phyloP scores from a whole-genome alignment of 345 rosid species.

The Cardamine chenopodiifolia region DNA sequence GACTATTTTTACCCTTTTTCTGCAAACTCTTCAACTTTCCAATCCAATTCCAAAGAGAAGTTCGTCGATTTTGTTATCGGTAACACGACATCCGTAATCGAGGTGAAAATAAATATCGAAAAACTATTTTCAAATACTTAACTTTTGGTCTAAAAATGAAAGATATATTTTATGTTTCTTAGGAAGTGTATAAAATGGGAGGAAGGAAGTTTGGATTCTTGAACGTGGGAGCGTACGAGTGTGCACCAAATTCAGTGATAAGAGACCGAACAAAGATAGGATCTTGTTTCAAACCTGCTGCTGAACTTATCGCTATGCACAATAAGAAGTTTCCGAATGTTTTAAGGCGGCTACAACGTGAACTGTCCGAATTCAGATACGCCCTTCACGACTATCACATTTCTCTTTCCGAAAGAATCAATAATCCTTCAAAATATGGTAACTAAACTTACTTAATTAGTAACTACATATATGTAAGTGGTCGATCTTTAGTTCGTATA shows the following conservation, averaged over 20 bases:
- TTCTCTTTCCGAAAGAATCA: conserved; percentile 35
- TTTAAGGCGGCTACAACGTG: conserved; percentile 26
- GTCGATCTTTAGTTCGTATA: conserved; percentile 7
- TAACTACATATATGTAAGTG: neutral
- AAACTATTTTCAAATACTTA: neutral
- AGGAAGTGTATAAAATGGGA: conserved; percentile 52
- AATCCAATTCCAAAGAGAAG: conserved; percentile 35
- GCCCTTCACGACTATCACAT: conserved; percentile 41
- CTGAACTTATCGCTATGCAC: conserved; percentile 35
- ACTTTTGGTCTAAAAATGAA: neutral
- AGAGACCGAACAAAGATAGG: conserved; percentile 20
- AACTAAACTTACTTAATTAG: conserved; percentile 15
- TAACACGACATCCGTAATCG: conserved; percentile 43
- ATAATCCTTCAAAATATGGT: conserved; percentile 52
- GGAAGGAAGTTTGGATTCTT: conserved; percentile 62
- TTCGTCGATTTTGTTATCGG: conserved; percentile 50
- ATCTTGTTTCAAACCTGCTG: conserved; percentile 28
- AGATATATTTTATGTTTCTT: neutral
- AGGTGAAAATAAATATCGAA: conserved; percentile 34
- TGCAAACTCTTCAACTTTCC: conserved; percentile 36
- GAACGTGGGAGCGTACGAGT: conserved; percentile 36
- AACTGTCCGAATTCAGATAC: conserved; percentile 46
- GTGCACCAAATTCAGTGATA: conserved; percentile 29
- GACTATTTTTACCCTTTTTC: conserved; percentile 33
- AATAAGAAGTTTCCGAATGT: conserved; percentile 35